These are phyloP conservation scores for Spirogloea muscicola DNA, from an alignment of 139 green algal genomes.

Conservation along the genomic window DNA sequence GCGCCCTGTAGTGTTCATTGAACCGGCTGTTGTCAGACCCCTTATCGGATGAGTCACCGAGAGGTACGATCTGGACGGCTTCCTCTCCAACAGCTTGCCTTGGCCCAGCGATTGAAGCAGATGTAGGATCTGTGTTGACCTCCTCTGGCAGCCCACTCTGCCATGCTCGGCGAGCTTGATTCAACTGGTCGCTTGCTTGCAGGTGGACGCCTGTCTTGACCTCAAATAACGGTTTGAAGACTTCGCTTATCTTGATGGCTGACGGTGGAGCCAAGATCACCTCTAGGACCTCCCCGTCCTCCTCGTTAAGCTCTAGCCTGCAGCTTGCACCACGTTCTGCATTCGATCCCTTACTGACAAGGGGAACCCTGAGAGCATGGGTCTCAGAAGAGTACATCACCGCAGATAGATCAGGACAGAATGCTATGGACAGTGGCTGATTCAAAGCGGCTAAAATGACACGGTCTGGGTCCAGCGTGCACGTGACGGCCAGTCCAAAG, in stretches of 20 bases:
- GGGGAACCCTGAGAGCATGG: conserved; percentile 21
- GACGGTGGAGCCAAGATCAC: neutral
- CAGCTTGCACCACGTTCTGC: neutral
- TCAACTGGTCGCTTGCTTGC: too few relatives aligned
- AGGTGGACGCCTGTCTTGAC: too few relatives aligned
- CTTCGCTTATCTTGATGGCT: neutral
- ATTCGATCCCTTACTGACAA: too few relatives aligned
- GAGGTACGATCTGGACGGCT: too few relatives aligned
- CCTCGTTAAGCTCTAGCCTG: conserved; percentile 34
- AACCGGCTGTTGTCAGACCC: too few relatives aligned
- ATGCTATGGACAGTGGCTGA: conserved; percentile 45
- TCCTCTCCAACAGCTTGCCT: too few relatives aligned
- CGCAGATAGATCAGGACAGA: conserved; percentile 3
- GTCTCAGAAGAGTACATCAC: conserved; percentile 44
- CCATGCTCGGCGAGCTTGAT: too few relatives aligned
- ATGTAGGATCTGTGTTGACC: too few relatives aligned
- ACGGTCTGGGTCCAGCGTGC: conserved; percentile 28
- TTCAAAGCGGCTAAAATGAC: conserved; percentile 40
- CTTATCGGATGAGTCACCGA: too few relatives aligned
- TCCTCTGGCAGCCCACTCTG: too few relatives aligned
- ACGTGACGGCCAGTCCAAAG: conserved; percentile 31
- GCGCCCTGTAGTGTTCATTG: too few relatives aligned
- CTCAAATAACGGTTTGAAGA: neutral
- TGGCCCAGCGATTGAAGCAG: too few relatives aligned
- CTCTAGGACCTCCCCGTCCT: conserved; percentile 37